Conservation (phyloP, 129 eudicot species). For the Sambucus nigra region DNA sequence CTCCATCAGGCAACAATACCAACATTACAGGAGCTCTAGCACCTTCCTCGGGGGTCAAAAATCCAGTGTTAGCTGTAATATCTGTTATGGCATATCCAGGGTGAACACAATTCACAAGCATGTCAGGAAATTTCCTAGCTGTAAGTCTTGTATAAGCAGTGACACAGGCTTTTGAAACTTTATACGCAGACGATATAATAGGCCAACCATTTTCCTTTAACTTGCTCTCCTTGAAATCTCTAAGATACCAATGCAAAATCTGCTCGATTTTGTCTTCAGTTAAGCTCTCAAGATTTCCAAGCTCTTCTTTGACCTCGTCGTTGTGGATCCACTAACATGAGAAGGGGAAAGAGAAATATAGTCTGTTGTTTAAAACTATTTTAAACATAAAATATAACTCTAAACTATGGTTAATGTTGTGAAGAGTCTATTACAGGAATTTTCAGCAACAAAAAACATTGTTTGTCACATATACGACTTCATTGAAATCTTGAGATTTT, state of each 20-base stretch:
- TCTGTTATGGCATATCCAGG: too few species aligned
- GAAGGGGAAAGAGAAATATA: too few species aligned
- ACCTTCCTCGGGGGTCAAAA: slow-evolving; percentile 16
- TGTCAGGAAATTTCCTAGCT: slow-evolving; percentile 2
- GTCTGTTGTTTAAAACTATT: too few species aligned
- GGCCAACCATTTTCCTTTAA: slow-evolving; percentile 13
- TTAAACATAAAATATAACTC: too few species aligned
- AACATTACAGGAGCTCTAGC: too few species aligned
- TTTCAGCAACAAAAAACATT: too few species aligned
- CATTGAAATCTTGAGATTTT: too few species aligned
- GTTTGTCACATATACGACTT: too few species aligned
- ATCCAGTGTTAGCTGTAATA: slow-evolving; percentile 12
- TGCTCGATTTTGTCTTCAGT: slow-evolving; percentile 11
- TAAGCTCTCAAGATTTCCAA: slow-evolving; percentile 6
- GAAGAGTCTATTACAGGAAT: too few species aligned
- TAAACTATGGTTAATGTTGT: too few species aligned
- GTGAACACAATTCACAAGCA: slow-evolving; percentile 7
- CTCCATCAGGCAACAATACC: too few species aligned
- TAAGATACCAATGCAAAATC: slow-evolving; percentile 5
- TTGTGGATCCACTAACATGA: slow-evolving; percentile 8
- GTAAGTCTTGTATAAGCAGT: slow-evolving; percentile 12
- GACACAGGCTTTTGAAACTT: slow-evolving; percentile 8
- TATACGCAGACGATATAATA: slow-evolving; percentile 4
- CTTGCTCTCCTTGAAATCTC: slow-evolving; percentile 7
- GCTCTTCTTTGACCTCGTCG: slow-evolving; percentile 2